These are phyloP conservation scores for Epichloe bromicola DNA, from an alignment of 2,329 filamentous ascomycete genomes.

Conservation along the genomic window DNA sequence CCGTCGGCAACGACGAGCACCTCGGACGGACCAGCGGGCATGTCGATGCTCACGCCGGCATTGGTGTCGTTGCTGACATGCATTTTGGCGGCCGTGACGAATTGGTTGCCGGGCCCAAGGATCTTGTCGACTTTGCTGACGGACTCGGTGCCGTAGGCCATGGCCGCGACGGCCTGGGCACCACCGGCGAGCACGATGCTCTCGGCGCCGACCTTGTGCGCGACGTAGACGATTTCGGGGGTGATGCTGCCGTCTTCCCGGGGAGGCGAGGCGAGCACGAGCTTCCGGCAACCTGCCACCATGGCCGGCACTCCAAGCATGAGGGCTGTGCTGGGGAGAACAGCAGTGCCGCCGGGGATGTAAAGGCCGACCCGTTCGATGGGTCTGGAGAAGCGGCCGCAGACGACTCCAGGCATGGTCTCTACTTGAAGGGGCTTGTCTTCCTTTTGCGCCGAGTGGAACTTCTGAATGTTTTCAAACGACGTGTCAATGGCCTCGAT, in stretches of 20 bases:
- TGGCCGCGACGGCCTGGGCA: slow-evolving; percentile 86
- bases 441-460: slow-evolving; percentile 85
- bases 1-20: slow-evolving; percentile 92
- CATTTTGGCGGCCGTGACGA: slow-evolving; percentile 98
- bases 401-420: slow-evolving; percentile 95
- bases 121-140: slow-evolving; percentile 98
- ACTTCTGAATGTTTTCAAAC: slow-evolving; percentile 86
- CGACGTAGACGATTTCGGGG: slow-evolving; percentile 88
- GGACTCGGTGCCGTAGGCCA: slow-evolving; percentile 94
- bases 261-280: slow-evolving; percentile 85
- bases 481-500: slow-evolving; percentile 87
- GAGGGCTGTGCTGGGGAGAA: slow-evolving; percentile 90
- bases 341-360: slow-evolving; percentile 88
- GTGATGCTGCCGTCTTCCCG: slow-evolving; percentile 81
- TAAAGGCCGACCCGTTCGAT: slow-evolving; percentile 97
- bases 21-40: slow-evolving; percentile 94
- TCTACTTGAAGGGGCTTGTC: slow-evolving; percentile 73
- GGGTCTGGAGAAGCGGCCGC: slow-evolving; percentile 80
- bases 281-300: slow-evolving; percentile 92
- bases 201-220: slow-evolving; percentile 92
- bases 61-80: slow-evolving; percentile 94
- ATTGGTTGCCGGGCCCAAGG: slow-evolving; percentile 92
- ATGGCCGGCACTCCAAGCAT: slow-evolving; percentile 97
- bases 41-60: slow-evolving; percentile 89
- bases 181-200: slow-evolving; percentile 92